Conservation (phyloP, 75 land plant species). For the Cupressus sempervirens region DNA sequence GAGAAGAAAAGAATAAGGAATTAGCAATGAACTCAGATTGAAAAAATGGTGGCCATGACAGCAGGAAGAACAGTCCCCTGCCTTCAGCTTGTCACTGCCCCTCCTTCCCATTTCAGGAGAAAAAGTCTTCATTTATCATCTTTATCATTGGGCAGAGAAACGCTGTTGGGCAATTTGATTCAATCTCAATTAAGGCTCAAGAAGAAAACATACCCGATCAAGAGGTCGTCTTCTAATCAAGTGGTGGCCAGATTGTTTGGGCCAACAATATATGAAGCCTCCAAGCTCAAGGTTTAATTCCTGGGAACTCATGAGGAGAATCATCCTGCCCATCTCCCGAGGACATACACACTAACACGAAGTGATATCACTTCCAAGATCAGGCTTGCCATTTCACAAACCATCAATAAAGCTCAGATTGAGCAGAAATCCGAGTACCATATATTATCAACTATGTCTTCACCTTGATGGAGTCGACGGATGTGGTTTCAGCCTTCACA, state of each 20-base stretch:
- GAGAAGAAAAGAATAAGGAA: no score
- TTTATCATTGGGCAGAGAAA: background rate
- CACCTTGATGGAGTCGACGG: no score
- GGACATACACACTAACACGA: constrained; percentile 78
- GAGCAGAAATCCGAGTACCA: no score
- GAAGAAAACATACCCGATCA: background rate
- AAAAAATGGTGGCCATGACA: background rate
- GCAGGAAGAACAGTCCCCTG: background rate
- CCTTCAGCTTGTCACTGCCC: background rate
- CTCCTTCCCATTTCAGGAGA: background rate
- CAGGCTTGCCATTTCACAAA: constrained; percentile 66
- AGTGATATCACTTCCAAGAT: constrained; percentile 74
- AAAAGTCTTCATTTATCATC: background rate
- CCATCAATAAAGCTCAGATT: constrained; percentile 69
- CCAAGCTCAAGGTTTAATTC: constrained; percentile 71
- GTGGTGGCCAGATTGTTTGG: constrained; percentile 59
- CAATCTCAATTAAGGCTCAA: background rate
- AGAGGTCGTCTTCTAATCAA: background rate
- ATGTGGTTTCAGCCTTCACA: no score
- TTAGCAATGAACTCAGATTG: no score
- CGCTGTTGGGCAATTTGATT: background rate
- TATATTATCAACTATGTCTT: no score
- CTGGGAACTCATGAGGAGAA: constrained; percentile 62
- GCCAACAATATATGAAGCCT: constrained; percentile 72
- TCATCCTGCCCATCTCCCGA: constrained; percentile 53